Base-by-base conservation (phyloP, 495 filamentous ascomycete genomes). In the Filosporella fistucella region DNA sequence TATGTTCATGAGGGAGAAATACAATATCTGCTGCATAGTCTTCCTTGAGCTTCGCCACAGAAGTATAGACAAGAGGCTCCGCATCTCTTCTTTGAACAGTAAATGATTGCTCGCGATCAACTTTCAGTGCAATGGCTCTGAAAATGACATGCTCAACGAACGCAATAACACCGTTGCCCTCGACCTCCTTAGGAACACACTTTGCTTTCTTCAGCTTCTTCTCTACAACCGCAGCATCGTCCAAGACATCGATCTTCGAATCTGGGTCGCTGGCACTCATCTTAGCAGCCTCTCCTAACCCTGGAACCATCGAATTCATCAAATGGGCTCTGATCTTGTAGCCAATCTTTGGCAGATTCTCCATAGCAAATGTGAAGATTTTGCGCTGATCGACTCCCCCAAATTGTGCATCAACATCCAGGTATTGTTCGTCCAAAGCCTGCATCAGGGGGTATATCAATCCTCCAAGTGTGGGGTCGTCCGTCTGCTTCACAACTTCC, bases 381-480 rank as follows among this genome's bases (percentile, higher is more conserved):
- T 98, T 98, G 26, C 91, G 68, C 71, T 96, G 91, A 54, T 96
- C 91, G 3, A 93, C 72, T 37, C 55, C 56, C 8, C 85, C 85
- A 38, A 83, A 85, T 54, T 98, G 84, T 1, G 72, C 82, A 65
- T 98, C 89, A 3, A 90, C 86, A 43, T 80, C 77, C 4, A 98
- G 72, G 68, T 96, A 80, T 67, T 97, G 76, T 66, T 98, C 93
- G 55, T 98, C 91, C 23, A 97, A 71, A 3, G 84, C 84, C 67
- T 98, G 93, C 61, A 98, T 84, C 9, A 90, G 73, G 0, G 88
- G 87, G 65, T 98, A 98, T 36, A 96, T 73, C 12, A 96, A 74
- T 0, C 89, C 90, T 51, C 75, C 79, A 36, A 98, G 56, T 9
- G 85, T 77, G 20, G 86, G 77, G 16, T 76, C 74, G 17, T 75